Evolutionary conservation across 352 stramenopile species (phyloP).

Genomic region (Phytophthora pini): DNA sequence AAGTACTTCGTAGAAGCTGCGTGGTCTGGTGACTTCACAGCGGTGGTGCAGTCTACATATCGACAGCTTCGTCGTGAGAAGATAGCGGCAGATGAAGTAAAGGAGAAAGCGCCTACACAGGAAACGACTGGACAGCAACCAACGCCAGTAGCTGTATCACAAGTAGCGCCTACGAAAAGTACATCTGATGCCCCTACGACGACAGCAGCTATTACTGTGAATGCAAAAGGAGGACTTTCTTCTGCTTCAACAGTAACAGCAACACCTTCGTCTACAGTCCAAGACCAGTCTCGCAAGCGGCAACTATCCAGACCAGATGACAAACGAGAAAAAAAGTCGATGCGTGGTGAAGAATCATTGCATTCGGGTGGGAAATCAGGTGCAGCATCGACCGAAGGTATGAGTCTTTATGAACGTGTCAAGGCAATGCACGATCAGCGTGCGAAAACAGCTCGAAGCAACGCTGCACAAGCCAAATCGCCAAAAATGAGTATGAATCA

Average conservation of each 20-base stretch:
- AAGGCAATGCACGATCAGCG: conserved; percentile 51
- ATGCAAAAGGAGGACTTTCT: conserved; percentile 5
- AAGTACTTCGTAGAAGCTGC: conserved; percentile 50
- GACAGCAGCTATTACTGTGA: conserved; percentile 1
- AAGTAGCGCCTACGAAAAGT: conserved; percentile 1
- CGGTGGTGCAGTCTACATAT: conserved; percentile 40
- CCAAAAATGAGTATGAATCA: conserved; percentile 23
- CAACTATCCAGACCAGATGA: conserved; percentile 30
- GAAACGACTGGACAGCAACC: conserved; percentile 4
- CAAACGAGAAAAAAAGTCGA: conserved; percentile 24
- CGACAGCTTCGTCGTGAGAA: conserved; percentile 40
- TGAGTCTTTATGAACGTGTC: conserved; percentile 57
- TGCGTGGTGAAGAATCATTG: conserved; percentile 4
- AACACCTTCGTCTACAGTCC: conserved; percentile 1
- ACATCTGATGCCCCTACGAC: neutral
- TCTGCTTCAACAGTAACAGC: neutral
- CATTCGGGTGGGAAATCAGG: conserved; percentile 6
- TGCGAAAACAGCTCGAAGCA: conserved; percentile 19
- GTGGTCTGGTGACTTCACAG: conserved; percentile 48
- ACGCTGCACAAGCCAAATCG: conserved; percentile 13
- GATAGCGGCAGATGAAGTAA: conserved; percentile 15
- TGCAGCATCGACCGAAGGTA: conserved; percentile 24
- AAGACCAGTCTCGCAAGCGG: conserved; percentile 38
- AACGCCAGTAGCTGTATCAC: conserved; percentile 1
- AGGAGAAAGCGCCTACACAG: conserved; percentile 12